Conservation (phyloP, 805 yeast species). For the Torulaspora indica region DNA sequence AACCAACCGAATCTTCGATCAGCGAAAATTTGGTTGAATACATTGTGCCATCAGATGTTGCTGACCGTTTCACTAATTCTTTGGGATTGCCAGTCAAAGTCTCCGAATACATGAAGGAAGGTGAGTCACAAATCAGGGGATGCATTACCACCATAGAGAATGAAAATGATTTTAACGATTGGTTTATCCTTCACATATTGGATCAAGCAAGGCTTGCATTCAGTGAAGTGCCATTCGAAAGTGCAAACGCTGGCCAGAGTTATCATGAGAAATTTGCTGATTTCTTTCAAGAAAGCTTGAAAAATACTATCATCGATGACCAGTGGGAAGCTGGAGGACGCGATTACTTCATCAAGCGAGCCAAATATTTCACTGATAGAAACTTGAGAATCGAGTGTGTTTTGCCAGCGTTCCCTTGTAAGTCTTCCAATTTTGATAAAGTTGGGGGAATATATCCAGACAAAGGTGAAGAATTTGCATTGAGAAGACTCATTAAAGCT, state of each 20-base stretch:
- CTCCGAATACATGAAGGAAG: slow-evolving; percentile 32
- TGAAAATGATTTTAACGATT: slow-evolving; percentile 33
- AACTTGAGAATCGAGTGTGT: slow-evolving; percentile 49
- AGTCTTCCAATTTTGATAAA: slow-evolving; percentile 52
- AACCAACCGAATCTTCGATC: slow-evolving; percentile 8
- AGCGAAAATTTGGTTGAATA: slow-evolving; percentile 20
- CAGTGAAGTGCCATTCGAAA: slow-evolving; percentile 16
- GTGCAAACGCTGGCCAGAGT: slow-evolving; percentile 6
- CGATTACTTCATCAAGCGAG: slow-evolving; percentile 40
- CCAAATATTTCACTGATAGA: slow-evolving; percentile 47
- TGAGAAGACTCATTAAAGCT: slow-evolving; percentile 37
- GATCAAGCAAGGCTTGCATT: slow-evolving; percentile 35
- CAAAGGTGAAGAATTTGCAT: slow-evolving; percentile 47
- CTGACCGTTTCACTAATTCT: slow-evolving; percentile 21
- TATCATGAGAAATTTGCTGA: slow-evolving; percentile 37
- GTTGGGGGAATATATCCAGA: slow-evolving; percentile 50
- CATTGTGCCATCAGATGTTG: slow-evolving; percentile 15
- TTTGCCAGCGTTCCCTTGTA: slow-evolving; percentile 62
- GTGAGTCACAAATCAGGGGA: slow-evolving; percentile 39
- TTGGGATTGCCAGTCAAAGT: slow-evolving; percentile 28
- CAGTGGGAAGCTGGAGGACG: slow-evolving; percentile 48
- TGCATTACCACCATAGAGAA: slow-evolving; percentile 36
- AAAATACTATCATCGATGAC: slow-evolving; percentile 45
- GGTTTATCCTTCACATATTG: slow-evolving; percentile 39
- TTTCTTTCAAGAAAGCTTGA: slow-evolving; percentile 44